Percentiles rank a stretch among this genome's conserved stretches.
Evolutionary conservation across 345 rosid species (phyloP).

Genomic region (Balakata baccata): DNA sequence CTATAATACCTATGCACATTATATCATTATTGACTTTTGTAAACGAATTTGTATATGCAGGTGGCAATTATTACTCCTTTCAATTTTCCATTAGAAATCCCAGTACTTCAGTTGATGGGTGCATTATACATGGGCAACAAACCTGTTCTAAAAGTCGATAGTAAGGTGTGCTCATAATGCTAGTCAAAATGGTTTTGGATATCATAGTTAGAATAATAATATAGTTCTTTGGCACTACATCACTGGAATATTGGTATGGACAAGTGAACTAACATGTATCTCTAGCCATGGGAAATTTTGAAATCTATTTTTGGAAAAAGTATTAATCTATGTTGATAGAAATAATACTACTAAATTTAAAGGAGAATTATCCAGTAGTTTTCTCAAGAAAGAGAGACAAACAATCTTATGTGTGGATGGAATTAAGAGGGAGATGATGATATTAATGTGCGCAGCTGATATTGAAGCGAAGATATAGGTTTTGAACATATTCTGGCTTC

Average conservation of each 20-base stretch:
- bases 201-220: not conserved
- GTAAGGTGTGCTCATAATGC: constrained; percentile 58
- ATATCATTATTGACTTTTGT: not conserved
- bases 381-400: not conserved
- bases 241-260: not conserved
- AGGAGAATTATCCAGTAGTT: not conserved
- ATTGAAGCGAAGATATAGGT: not conserved
- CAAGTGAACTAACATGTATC: not conserved
- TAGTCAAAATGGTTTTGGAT: not conserved
- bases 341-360: not conserved
- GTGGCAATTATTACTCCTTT: constrained; percentile 94
- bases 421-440: no score
- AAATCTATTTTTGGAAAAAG: not conserved
- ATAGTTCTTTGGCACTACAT: not conserved
- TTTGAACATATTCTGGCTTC: not conserved
- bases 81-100: constrained; percentile 97
- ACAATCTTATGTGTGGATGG: not conserved
- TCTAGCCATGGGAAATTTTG: not conserved
- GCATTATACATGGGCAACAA: constrained; percentile 98
- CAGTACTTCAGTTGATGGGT: constrained; percentile 94
- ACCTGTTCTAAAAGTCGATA: constrained; percentile 87
- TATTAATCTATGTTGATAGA: not conserved
- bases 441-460: not conserved
- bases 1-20: not conserved
- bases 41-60: constrained; percentile 38